phyloP scores from a whole-genome alignment of 768 basidiomycete genomes.

The Gelatoporia subvermispora region DNA sequence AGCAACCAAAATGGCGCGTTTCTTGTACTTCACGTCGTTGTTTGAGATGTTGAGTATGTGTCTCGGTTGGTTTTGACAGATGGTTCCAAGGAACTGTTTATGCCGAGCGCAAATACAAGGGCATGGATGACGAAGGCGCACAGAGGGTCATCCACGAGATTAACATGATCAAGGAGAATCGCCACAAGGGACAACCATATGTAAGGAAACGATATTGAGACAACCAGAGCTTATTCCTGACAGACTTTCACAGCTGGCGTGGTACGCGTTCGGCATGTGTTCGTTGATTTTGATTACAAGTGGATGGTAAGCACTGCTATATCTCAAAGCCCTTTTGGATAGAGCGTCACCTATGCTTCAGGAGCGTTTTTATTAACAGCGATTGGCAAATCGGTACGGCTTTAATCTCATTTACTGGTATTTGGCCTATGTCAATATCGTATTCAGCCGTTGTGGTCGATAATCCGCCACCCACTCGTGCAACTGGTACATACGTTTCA shows the following conservation, averaged over 20 bases:
- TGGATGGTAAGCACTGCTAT: slow-evolving; percentile 15
- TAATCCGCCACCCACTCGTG: neutral
- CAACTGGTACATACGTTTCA: neutral
- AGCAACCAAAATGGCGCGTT: no score
- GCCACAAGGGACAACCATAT: slow-evolving; percentile 22
- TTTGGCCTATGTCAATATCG: neutral
- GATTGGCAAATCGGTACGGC: slow-evolving; percentile 19
- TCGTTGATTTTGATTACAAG: slow-evolving; percentile 22
- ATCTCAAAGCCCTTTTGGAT: neutral
- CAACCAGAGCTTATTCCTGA: neutral
- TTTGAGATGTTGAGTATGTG: no score
- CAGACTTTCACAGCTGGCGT: slow-evolving; percentile 13
- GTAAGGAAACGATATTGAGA: slow-evolving; percentile 5
- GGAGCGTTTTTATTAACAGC: slow-evolving; percentile 22
- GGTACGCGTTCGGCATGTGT: slow-evolving; percentile 21
- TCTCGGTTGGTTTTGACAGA: no score
- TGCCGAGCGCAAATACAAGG: slow-evolving; percentile 14
- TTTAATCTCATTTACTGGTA: neutral
- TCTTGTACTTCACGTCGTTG: no score
- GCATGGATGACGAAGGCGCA: neutral
- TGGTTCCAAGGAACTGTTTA: slow-evolving; percentile 22
- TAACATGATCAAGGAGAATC: slow-evolving; percentile 15
- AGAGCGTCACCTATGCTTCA: neutral
- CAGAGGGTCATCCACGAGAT: slow-evolving; percentile 10
- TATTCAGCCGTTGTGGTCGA: slow-evolving; percentile 11